These are phyloP conservation scores for Hygrophoropsis aurantiaca DNA, from an alignment of 768 basidiomycete genomes.

Conservation along the genomic window DNA sequence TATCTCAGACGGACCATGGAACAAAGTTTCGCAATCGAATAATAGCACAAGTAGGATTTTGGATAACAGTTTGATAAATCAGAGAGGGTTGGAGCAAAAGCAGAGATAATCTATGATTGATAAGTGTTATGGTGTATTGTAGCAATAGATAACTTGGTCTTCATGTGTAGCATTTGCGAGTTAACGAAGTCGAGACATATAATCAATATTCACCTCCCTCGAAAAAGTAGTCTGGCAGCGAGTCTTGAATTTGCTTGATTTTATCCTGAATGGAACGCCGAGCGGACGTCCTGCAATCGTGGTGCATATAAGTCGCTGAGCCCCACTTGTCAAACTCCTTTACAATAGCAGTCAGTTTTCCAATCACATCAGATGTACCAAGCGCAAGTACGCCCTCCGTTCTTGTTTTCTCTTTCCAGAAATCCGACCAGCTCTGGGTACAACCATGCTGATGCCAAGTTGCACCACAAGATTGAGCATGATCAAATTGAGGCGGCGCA, in stretches of 20 bases:
- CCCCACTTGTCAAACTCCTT: slow-evolving; percentile 74
- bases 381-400: slow-evolving; percentile 59
- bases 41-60: slow-evolving; percentile 4
- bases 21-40: slow-evolving; percentile 5
- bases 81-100: slow-evolving; percentile 19
- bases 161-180: no score
- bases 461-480: slow-evolving; percentile 59
- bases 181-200: no score
- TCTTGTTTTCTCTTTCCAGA: slow-evolving; percentile 76
- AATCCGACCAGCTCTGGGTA: slow-evolving; percentile 71
- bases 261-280: slow-evolving; percentile 54
- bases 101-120: slow-evolving; percentile 18
- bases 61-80: slow-evolving; percentile 17
- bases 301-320: slow-evolving; percentile 76
- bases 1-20: slow-evolving; percentile 32
- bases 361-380: slow-evolving; percentile 66
- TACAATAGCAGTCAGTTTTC: slow-evolving; percentile 58
- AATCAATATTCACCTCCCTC: slow-evolving; percentile 32
- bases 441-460: slow-evolving; percentile 76
- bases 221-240: slow-evolving; percentile 61
- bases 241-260: slow-evolving; percentile 57
- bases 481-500: slow-evolving; percentile 61
- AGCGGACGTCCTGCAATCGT: slow-evolving; percentile 64
- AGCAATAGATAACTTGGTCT: no score
- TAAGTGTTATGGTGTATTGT: not conserved